These are phyloP conservation scores for Extremus antarcticus DNA, from an alignment of 495 filamentous ascomycete genomes.

Conservation along the genomic window DNA sequence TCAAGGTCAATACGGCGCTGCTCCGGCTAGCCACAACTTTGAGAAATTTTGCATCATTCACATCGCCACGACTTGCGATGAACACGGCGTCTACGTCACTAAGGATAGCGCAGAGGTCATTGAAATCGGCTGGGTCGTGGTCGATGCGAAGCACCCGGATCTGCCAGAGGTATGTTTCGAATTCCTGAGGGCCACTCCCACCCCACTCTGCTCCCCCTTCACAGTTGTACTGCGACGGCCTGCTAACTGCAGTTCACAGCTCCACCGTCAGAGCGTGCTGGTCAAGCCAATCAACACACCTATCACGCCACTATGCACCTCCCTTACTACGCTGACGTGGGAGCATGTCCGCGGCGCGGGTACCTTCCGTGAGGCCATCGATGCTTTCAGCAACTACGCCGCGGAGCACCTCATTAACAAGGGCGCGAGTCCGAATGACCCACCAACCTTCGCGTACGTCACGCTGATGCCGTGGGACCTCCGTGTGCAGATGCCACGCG, in stretches of 20 bases:
- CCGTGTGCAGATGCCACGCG: slow-evolving; percentile 90
- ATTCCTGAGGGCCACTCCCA: too few relatives aligned
- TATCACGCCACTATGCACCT: slow-evolving; percentile 96
- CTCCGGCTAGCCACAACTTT: slow-evolving; percentile 2
- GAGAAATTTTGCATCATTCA: slow-evolving; percentile 97
- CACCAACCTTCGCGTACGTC: slow-evolving; percentile 81
- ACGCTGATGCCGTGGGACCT: slow-evolving; percentile 98
- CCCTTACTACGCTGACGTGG: slow-evolving; percentile 95
- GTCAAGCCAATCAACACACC: slow-evolving; percentile 98
- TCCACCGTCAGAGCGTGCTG: slow-evolving; percentile 88
- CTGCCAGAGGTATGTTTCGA: slow-evolving; percentile 20
- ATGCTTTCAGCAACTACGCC: slow-evolving; percentile 85
- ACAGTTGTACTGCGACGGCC: not conserved
- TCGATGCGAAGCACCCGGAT: slow-evolving; percentile 75
- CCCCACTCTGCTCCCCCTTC: not conserved
- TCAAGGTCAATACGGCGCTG: slow-evolving; percentile 11
- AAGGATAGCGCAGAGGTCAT: slow-evolving; percentile 99
- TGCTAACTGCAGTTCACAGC: slow-evolving; percentile 37
- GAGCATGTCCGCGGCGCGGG: slow-evolving; percentile 95
- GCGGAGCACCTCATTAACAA: slow-evolving; percentile 74
- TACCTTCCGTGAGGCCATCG: slow-evolving; percentile 91
- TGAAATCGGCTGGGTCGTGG: slow-evolving; percentile 93
- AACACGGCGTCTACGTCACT: slow-evolving; percentile 97
- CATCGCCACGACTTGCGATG: slow-evolving; percentile 96
- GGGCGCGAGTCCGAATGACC: slow-evolving; percentile 40